phyloP scores from a whole-genome alignment of 345 rosid species.

The Bruguiera sexangula region DNA sequence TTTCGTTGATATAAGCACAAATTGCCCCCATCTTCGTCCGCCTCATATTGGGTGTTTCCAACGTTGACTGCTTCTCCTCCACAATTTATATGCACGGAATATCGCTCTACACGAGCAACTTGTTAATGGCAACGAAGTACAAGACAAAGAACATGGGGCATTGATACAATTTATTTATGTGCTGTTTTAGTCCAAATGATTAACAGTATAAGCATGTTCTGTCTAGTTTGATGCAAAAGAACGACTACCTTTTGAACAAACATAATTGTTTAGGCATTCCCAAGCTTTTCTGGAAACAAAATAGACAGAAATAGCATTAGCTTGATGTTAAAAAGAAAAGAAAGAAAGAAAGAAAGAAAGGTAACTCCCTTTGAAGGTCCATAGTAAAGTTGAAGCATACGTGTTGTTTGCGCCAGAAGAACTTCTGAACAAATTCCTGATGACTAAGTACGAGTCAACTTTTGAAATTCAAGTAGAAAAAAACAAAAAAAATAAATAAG shows the following conservation, averaged over 20 bases:
- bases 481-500: background rate
- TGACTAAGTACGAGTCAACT: background rate
- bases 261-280: slow-evolving; percentile 4
- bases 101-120: slow-evolving; percentile 2
- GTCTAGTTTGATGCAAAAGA: slow-evolving; percentile 2
- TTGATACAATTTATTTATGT: no score
- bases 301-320: no score
- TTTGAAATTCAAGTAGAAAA: background rate
- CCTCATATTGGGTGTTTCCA: slow-evolving; percentile 9
- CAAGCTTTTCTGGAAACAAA: slow-evolving; percentile 3
- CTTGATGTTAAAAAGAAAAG: background rate
- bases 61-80: slow-evolving; percentile 8
- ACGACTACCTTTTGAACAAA: slow-evolving; percentile 16
- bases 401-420: slow-evolving; percentile 11
- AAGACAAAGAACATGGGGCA: no score
- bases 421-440: slow-evolving; percentile 21
- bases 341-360: background rate
- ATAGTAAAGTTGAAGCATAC: slow-evolving; percentile 8
- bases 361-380: background rate
- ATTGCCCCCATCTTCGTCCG: background rate
- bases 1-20: no score
- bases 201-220: background rate
- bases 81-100: slow-evolving; percentile 17
- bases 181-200: background rate
- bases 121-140: background rate